Conservation (phyloP, 2,329 filamentous ascomycete genomes). For the Grosmannia serpens region DNA sequence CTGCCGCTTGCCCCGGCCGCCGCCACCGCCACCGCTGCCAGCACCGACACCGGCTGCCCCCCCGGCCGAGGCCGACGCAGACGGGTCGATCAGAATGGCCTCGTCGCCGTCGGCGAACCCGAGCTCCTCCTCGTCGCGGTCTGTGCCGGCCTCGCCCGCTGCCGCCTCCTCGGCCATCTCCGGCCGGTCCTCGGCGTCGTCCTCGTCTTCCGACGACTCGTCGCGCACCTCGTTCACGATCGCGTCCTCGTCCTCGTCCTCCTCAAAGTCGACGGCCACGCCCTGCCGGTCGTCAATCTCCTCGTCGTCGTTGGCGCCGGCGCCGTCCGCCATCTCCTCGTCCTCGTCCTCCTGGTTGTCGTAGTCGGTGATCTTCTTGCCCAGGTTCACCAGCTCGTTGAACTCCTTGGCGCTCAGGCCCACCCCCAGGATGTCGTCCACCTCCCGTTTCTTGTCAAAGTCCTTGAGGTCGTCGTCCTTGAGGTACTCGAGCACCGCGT, state of each 20-base stretch:
- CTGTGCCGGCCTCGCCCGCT: slow-evolving; percentile 35
- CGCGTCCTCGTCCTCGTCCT: slow-evolving; percentile 71
- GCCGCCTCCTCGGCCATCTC: slow-evolving; percentile 40
- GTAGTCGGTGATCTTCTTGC: slow-evolving; percentile 98
- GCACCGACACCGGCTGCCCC: not conserved
- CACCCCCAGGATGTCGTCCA: slow-evolving; percentile 84
- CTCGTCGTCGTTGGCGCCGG: slow-evolving; percentile 46
- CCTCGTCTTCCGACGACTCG: slow-evolving; percentile 73
- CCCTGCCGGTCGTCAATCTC: slow-evolving; percentile 92
- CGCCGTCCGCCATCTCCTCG: slow-evolving; percentile 60
- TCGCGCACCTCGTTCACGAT: slow-evolving; percentile 81
- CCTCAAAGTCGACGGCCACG: slow-evolving; percentile 94
- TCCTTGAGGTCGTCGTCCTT: slow-evolving; percentile 96
- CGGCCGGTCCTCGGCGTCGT: slow-evolving; percentile 54
- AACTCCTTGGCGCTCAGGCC: slow-evolving; percentile 81
- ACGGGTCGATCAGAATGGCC: slow-evolving; percentile 66
- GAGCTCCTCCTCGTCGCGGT: slow-evolving; percentile 37
- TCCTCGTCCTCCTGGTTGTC: slow-evolving; percentile 94
- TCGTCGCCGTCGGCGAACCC: slow-evolving; percentile 54
- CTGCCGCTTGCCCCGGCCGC: slow-evolving; percentile 36
- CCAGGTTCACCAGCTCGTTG: slow-evolving; percentile 89
- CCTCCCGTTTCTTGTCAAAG: slow-evolving; percentile 94
- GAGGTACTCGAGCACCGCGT: slow-evolving; percentile 78
- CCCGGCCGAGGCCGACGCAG: slow-evolving; percentile 35
- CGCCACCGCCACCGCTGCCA: slow-evolving; percentile 14